Conservation (phyloP, 2,329 filamentous ascomycete species). For the Exophiala dermatitidis region DNA sequence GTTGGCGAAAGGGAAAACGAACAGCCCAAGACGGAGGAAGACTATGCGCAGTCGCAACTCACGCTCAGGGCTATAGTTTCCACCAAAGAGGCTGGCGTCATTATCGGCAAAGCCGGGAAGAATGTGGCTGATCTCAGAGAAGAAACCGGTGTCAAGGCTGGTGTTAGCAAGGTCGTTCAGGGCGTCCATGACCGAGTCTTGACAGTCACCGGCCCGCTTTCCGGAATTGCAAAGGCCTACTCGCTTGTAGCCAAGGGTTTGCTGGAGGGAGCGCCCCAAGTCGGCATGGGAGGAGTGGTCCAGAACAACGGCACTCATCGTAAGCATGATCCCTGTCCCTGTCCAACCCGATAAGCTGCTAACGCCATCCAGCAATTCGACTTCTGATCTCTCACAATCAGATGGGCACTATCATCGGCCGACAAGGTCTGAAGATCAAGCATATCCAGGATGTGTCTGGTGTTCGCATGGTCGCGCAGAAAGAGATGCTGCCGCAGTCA, state of each 20-base stretch:
- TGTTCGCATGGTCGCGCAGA: slow-evolving; percentile 98
- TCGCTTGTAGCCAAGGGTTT: slow-evolving; percentile 85
- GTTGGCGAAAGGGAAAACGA: slow-evolving; percentile 60
- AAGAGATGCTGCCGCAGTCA: slow-evolving; percentile 98
- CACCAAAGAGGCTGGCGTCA: slow-evolving; percentile 96
- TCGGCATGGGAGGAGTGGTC: slow-evolving; percentile 92
- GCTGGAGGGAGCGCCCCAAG: slow-evolving; percentile 83
- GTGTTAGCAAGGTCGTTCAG: slow-evolving; percentile 96
- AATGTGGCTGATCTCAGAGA: slow-evolving; percentile 96
- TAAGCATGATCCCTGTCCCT: slow-evolving; percentile 47
- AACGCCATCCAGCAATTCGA: slow-evolving; percentile 65
- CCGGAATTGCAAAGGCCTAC: slow-evolving; percentile 85
- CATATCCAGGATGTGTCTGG: slow-evolving; percentile 95
- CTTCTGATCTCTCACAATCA: slow-evolving; percentile 98
- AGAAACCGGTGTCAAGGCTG: slow-evolving; percentile 95
- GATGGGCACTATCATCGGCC: slow-evolving; percentile 98
- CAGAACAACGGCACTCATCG: slow-evolving; percentile 87
- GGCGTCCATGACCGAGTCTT: slow-evolving; percentile 95
- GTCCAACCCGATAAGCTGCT: slow-evolving; percentile 8
- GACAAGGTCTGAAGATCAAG: slow-evolving; percentile 97
- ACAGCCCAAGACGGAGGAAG: slow-evolving; percentile 86
- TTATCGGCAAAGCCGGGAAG: slow-evolving; percentile 97
- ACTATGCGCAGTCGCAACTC: slow-evolving; percentile 86
- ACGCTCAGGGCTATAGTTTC: slow-evolving; percentile 96
- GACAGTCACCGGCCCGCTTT: slow-evolving; percentile 85